Evolutionary conservation across 805 yeast genomes (phyloP).

Genomic region (Myxozyma neotropica): DNA sequence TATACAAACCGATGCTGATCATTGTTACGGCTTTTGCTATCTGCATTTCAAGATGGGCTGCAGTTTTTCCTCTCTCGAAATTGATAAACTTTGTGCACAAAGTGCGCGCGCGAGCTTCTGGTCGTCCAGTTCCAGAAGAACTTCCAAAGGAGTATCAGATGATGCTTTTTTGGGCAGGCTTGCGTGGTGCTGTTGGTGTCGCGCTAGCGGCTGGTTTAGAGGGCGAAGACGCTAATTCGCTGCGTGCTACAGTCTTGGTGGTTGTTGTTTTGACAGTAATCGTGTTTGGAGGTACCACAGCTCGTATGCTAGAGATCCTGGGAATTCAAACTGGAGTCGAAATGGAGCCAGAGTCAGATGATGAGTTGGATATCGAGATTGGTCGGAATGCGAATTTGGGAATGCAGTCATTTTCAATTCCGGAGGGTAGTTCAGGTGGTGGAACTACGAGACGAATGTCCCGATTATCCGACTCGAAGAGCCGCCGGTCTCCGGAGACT

Average conservation of each 20-base stretch:
- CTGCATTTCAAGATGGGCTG: constrained; percentile 94
- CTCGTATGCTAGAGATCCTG: constrained; percentile 93
- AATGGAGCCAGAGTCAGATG: constrained; percentile 60
- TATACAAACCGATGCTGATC: constrained; percentile 89
- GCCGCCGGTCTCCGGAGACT: constrained; percentile 12
- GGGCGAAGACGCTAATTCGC: constrained; percentile 86
- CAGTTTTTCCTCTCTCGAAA: constrained; percentile 91
- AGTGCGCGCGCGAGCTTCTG: constrained; percentile 50
- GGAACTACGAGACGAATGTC: not conserved
- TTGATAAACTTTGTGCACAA: constrained; percentile 78
- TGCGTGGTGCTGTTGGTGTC: constrained; percentile 98
- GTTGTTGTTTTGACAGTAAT: constrained; percentile 96
- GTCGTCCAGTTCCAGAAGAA: constrained; percentile 65
- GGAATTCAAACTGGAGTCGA: constrained; percentile 94
- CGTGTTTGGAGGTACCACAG: constrained; percentile 97
- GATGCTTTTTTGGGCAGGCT: constrained; percentile 99
- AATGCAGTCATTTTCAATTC: not conserved
- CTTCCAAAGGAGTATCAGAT: constrained; percentile 93
- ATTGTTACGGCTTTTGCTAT: constrained; percentile 83
- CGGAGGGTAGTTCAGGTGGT: not conserved
- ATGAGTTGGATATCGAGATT: constrained; percentile 19
- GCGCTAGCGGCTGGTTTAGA: constrained; percentile 97
- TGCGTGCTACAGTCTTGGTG: constrained; percentile 93
- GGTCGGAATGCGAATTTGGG: not conserved
- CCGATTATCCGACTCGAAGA: not conserved